A percentile compares a stretch with the other conserved stretches of the same genome.
Conservation (phyloP, 495 filamentous ascomycete genomes). For the Lophiostoma macrostomum region DNA sequence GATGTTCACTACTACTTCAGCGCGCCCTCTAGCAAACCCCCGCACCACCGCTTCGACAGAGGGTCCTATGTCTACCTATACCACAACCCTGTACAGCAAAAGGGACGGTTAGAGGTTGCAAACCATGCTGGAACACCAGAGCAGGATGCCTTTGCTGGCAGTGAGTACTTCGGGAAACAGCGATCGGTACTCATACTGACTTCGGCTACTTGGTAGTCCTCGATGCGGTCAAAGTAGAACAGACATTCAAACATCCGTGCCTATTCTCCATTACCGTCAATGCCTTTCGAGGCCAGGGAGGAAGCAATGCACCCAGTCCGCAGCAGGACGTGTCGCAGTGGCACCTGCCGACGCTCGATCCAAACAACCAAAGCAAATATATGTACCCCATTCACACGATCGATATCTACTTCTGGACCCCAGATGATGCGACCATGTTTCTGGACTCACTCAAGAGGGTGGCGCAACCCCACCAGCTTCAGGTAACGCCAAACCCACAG, state of each 20-base stretch:
- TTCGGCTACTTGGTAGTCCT: constrained; percentile 48
- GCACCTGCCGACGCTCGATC: constrained; percentile 72
- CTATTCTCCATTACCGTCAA: constrained; percentile 74
- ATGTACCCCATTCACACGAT: constrained; percentile 75
- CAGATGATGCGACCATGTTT: constrained; percentile 70
- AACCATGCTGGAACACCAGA: constrained; percentile 83
- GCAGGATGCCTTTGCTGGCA: constrained; percentile 85
- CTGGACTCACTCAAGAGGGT: constrained; percentile 62
- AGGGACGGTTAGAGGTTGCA: constrained; percentile 76
- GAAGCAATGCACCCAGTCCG: constrained; percentile 24
- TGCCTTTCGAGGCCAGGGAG: constrained; percentile 40
- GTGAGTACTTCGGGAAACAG: constrained; percentile 47
- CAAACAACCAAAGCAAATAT: constrained; percentile 64
- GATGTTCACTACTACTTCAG: constrained; percentile 90
- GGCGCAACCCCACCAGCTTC: constrained; percentile 58
- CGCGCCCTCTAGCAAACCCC: constrained; percentile 63
- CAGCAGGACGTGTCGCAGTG: constrained; percentile 58
- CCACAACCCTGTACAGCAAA: constrained; percentile 64
- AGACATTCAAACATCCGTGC: constrained; percentile 75
- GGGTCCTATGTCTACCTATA: constrained; percentile 86
- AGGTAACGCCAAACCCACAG: constrained; percentile 55
- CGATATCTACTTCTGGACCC: constrained; percentile 88
- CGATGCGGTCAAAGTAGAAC: constrained; percentile 60
- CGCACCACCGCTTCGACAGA: constrained; percentile 85
- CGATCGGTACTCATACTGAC: constrained; percentile 25